A percentile compares a stretch with the other conserved stretches of the same genome.
phyloP scores from a whole-genome alignment of 2,329 filamentous ascomycete species.

The Tolypocladium cylindrosporum region DNA sequence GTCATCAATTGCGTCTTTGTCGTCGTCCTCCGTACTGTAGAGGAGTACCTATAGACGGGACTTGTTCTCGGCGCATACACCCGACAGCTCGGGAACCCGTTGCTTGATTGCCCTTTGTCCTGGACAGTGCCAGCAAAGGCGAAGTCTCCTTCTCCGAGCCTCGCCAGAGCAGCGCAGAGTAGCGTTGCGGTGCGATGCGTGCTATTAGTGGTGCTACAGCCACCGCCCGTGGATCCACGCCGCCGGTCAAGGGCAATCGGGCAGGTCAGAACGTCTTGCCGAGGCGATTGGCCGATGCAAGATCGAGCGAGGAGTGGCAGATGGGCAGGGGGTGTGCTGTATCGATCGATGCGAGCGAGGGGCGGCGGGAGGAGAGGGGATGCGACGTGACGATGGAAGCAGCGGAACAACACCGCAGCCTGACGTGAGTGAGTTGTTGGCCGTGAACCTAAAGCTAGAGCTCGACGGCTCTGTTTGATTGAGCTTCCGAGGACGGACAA shows the following conservation, averaged over 20 bases:
- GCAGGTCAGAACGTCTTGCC: neutral
- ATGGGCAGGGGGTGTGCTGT: neutral
- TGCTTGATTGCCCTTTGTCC: neutral
- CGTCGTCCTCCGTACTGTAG: neutral
- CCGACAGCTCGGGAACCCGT: neutral
- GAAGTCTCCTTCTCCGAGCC: neutral
- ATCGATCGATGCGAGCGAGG: neutral
- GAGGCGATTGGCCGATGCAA: neutral
- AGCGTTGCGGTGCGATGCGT: neutral
- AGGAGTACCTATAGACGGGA: neutral
- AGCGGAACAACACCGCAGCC: neutral
- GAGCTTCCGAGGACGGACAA: neutral
- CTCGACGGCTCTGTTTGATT: neutral
- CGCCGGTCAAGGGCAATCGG: neutral
- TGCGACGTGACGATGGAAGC: neutral
- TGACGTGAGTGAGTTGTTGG: neutral
- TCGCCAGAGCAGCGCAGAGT: neutral
- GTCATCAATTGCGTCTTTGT: neutral
- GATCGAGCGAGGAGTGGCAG: neutral
- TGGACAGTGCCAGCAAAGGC: neutral
- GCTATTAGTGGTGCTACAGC: too few relatives aligned
- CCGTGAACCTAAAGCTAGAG: neutral
- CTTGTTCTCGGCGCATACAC: neutral
- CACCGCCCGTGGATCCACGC: neutral
- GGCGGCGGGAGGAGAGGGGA: neutral